Percentiles rank a stretch among this genome's conserved stretches.
phyloP scores from a whole-genome alignment of 805 yeast species.

The Torulaspora maleeae region DNA sequence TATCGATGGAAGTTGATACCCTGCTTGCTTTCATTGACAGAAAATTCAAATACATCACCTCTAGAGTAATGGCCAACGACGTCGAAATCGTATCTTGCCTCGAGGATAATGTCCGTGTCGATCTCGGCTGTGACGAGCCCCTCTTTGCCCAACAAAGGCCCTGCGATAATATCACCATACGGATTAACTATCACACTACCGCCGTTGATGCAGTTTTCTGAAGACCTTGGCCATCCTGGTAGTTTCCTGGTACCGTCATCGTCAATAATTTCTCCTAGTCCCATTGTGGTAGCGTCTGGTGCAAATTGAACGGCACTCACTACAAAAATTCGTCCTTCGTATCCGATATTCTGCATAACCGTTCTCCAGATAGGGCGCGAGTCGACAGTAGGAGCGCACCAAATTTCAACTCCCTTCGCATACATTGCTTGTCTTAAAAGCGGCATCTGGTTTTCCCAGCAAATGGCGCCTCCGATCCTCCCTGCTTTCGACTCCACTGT shows the following conservation, averaged over 20 bases:
- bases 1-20: too few relatives aligned
- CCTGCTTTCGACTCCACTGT: conserved; percentile 38
- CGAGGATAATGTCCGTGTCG: conserved; percentile 37
- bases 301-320: conserved; percentile 41
- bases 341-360: conserved; percentile 41
- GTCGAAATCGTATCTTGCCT: conserved; percentile 42
- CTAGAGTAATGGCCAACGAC: conserved; percentile 43
- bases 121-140: conserved; percentile 41
- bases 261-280: conserved; percentile 19
- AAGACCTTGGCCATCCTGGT: conserved; percentile 33
- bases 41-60: conserved; percentile 41
- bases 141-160: conserved; percentile 41
- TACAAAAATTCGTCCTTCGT: conserved; percentile 41
- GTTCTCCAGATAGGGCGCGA: conserved; percentile 43
- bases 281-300: conserved; percentile 31
- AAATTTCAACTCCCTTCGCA: conserved; percentile 41
- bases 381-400: conserved; percentile 45
- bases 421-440: conserved; percentile 40
- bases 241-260: conserved; percentile 23
- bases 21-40: conserved; percentile 36
- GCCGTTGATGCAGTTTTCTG: conserved; percentile 38
- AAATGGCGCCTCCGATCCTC: conserved; percentile 43
- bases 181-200: conserved; percentile 41
- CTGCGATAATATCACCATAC: conserved; percentile 42
- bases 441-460: conserved; percentile 47